Evolutionary conservation across 2,329 filamentous ascomycete species (phyloP), one percentile per base, ranked within the genome.

Genomic region (Aspergillus pseudoglaucus): DNA sequence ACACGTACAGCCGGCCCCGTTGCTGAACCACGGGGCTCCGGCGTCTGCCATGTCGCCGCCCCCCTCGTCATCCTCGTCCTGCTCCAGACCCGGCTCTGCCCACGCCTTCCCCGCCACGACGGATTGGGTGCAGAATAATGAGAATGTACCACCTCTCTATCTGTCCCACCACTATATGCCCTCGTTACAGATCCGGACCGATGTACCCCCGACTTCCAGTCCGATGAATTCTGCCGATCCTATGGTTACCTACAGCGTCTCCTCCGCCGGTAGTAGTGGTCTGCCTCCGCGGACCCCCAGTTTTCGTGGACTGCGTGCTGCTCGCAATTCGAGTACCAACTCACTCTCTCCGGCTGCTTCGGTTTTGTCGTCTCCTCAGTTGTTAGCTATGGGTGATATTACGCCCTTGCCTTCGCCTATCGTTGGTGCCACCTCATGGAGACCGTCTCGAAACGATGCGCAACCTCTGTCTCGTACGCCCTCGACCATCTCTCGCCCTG

Each of bases 401-500:
- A 91, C 88, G 3, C 87, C 87, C 47, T 71, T 93, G 30, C 87
- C 87, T 2, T 91, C 87, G 18, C 87, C 87, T 3, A 75, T 90
- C 41, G 75, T 65, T 27, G 63, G 61, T 15, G 54, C 54, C 4
- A 61, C 64, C 20, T 59, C 67, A 18, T 72, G 68, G 69, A 61
- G 59, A 39, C 54, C 57, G 12, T 82, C 84, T 58, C 86, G 84
- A 1, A 80, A 75, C 74, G 27, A 66, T 68, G 44, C 83, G 75
- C 62, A 66, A 18, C 67, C 68, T 0, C 54, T 71, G 18, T 73
- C 72, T 10, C 66, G 71, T 14, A 70, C 67, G 2, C 68, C 72
- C 0, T 74, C 72, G 1, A 59, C 61, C 1, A 58, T 65, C 7
- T 74, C 71, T 10, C 55, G 65, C 14, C 71, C 61, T 42, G 64